Evolutionary conservation across 257 asterid genomes (phyloP).

Genomic region (Haberlea rhodopensis): DNA sequence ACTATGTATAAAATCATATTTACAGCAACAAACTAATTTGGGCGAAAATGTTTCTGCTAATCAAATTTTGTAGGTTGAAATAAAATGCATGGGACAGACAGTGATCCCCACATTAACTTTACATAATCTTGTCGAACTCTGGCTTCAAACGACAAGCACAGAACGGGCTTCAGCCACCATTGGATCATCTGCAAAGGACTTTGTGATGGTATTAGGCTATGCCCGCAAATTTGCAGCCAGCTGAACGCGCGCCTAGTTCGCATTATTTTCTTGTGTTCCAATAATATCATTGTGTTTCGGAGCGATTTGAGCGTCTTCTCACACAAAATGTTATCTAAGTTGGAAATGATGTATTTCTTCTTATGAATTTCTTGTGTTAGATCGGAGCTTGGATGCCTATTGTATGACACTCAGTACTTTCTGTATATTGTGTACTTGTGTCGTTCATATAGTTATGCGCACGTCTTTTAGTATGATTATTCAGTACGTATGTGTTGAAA

Average conservation of each 20-base stretch:
- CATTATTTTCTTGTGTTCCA: neutral
- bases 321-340: neutral
- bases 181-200: constrained; percentile 69
- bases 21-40: neutral
- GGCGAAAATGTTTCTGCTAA: neutral
- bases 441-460: no score
- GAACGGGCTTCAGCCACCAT: constrained; percentile 43
- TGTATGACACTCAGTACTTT: no score
- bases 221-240: constrained; percentile 36
- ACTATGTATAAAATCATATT: neutral
- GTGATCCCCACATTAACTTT: constrained; percentile 45
- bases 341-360: neutral
- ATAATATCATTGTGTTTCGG: neutral
- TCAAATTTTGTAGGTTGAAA: constrained; percentile 46
- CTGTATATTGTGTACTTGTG: no score
- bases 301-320: neutral
- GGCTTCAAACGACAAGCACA: constrained; percentile 48
- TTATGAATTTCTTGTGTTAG: neutral
- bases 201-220: constrained; percentile 65
- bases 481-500: no score
- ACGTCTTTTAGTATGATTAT: no score
- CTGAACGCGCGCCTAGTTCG: neutral
- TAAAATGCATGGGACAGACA: constrained; percentile 60
- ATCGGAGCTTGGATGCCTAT: no score
- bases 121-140: constrained; percentile 43